phyloP scores from a whole-genome alignment of 192 early-diverging fungal species.

The Linnemannia zychae region DNA sequence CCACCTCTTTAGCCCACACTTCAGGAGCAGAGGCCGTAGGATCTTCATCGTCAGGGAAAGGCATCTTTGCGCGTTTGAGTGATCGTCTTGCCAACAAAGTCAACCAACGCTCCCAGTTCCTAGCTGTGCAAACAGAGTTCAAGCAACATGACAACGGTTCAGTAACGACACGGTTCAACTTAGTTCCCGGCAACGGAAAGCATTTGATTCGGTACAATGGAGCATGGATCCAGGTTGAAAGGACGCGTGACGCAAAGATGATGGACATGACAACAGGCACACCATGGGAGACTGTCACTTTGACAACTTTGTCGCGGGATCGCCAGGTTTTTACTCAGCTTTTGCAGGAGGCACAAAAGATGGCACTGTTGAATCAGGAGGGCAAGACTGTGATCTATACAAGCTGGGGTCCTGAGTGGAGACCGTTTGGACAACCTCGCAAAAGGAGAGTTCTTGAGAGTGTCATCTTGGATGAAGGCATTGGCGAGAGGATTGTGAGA shows the following conservation, averaged over 20 bases:
- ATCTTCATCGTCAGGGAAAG: background rate
- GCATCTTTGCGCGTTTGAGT: constrained; percentile 44
- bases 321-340: constrained; percentile 80
- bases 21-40: constrained; percentile 25
- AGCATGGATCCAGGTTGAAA: constrained; percentile 87
- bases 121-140: constrained; percentile 91
- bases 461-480: constrained; percentile 79
- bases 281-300: constrained; percentile 95
- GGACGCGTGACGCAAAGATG: constrained; percentile 88
- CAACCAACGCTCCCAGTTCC: constrained; percentile 73
- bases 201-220: constrained; percentile 87
- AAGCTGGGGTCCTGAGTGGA: constrained; percentile 95
- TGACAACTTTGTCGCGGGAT: constrained; percentile 91
- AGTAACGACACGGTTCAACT: constrained; percentile 82
- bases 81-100: constrained; percentile 64
- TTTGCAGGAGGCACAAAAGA: constrained; percentile 83
- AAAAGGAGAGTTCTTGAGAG: constrained; percentile 78
- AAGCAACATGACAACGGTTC: constrained; percentile 93
- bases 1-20: constrained; percentile 4
- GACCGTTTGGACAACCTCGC: constrained; percentile 94
- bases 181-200: constrained; percentile 94
- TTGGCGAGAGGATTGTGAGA: constrained; percentile 74
- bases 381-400: constrained; percentile 98
- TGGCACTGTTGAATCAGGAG: constrained; percentile 90
- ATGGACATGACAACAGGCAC: constrained; percentile 92